Evolutionary conservation across 345 rosid genomes (phyloP), one percentile per base, ranked within the genome.

Genomic region (Abelmoschus esculentus): DNA sequence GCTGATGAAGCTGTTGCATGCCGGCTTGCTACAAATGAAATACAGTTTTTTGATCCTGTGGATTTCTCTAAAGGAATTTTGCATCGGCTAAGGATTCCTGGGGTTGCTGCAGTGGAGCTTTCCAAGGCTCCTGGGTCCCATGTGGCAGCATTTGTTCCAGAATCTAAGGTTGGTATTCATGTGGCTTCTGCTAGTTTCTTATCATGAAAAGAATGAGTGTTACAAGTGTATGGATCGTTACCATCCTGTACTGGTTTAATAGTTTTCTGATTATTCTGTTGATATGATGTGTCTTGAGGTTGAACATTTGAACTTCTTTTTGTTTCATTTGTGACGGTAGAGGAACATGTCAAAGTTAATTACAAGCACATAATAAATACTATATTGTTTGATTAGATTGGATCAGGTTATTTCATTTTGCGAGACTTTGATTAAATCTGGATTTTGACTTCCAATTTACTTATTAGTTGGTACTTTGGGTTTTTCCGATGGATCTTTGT

Each of bases 71-170:
- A 88, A 79, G 97, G 99, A 55, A 72, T 91, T 38, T 62, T 70
- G 34, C 69, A 87, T 53, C 77, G 89, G 76, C 75, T 95, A 55
- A 85, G 99, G 77, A 71, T 86, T 76, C 96, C 92, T 46, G 88
- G 96, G 2, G 78, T 91, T 52, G 87, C 96, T 69, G 91, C 88
- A 19, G 67, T 87, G 77, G 93, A 90, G 89, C 93, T 95, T 52
- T 91, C 99, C 19, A 82, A 80, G 82, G 72, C 75, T 11, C 92
- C 97, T 52, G 97, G 96, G 38, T 86, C 93, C 44, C 89, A 95
- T 73, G 80, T 95, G 71, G 99, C 92, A 46, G 89, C 84, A 62
- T 95, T 83, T 87, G 89, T 95, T 79, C 96, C 96, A 11, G 99
- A 95, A 79, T 83, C 90, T 7, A 91, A 95, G 99, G 99, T 95